Percentiles rank a stretch among this genome's conserved stretches.
Evolutionary conservation across 305 asterid genomes (phyloP).

Genomic region (Fraxinus baroniana): DNA sequence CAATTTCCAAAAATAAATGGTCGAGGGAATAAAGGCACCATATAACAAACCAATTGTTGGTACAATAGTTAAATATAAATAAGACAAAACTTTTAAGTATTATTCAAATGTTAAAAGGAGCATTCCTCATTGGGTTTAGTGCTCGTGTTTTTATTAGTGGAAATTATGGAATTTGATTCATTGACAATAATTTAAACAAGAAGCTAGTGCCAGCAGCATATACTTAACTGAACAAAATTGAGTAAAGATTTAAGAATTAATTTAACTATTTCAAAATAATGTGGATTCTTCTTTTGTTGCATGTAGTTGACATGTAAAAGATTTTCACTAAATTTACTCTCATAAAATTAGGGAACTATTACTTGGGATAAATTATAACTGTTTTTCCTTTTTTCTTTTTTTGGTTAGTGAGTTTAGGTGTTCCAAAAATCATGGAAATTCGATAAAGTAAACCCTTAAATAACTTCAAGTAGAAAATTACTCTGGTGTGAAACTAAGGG

Average conservation of each 20-base stretch:
- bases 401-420: not conserved
- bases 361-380: not conserved
- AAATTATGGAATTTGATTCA: not conserved
- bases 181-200: constrained; percentile 7
- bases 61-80: not conserved
- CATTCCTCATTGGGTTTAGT: not conserved
- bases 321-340: constrained; percentile 33
- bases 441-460: not conserved
- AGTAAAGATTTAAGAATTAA: constrained; percentile 20
- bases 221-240: constrained; percentile 17
- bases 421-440: not conserved
- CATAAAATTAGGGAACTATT: constrained; percentile 10
- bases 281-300: constrained; percentile 29
- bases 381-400: no score
- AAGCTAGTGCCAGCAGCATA: constrained; percentile 36
- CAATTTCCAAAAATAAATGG: not conserved
- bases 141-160: not conserved
- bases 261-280: constrained; percentile 15
- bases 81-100: not conserved
- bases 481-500: not conserved
- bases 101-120: not conserved
- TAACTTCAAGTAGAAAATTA: not conserved
- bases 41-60: not conserved
- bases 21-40: not conserved
- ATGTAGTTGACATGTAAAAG: constrained; percentile 48